Evolutionary conservation across 768 basidiomycete genomes (phyloP).

Genomic region (Termitomyces sp.): DNA sequence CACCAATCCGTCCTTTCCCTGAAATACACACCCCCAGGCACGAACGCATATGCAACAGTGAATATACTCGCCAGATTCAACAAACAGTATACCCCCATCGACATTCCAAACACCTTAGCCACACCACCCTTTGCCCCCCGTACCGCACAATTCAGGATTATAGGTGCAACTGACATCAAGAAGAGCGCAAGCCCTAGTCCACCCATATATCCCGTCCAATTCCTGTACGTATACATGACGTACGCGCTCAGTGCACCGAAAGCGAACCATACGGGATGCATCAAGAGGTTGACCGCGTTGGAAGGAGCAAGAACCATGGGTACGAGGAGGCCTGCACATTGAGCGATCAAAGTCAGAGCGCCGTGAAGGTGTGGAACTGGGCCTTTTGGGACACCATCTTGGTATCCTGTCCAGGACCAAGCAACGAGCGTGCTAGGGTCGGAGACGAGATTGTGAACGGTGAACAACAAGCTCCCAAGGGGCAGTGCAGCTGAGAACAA

Average conservation of each 20-base stretch:
- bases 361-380: constrained; percentile 72
- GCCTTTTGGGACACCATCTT: constrained; percentile 54
- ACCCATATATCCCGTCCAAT: constrained; percentile 70
- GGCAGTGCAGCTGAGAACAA: constrained; percentile 42
- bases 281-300: constrained; percentile 25
- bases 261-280: constrained; percentile 49
- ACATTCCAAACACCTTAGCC: constrained; percentile 49
- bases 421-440: constrained; percentile 78
- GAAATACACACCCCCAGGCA: constrained; percentile 73
- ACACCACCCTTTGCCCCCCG: constrained; percentile 33
- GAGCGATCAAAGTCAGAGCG: constrained; percentile 62
- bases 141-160: constrained; percentile 46
- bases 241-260: constrained; percentile 52
- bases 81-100: constrained; percentile 58
- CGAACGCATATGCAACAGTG: constrained; percentile 89
- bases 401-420: constrained; percentile 91
- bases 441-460: constrained; percentile 66
- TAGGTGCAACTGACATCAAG: constrained; percentile 60
- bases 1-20: constrained; percentile 77
- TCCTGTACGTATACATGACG: constrained; percentile 52
- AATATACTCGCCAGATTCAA: constrained; percentile 70
- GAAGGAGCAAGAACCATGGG: constrained; percentile 19
- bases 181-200: constrained; percentile 63
- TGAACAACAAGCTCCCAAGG: constrained; percentile 67
- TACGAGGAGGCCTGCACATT: constrained; percentile 53